Conservation (phyloP, 1,284 basidiomycete species). For the Tylopilus sp. region DNA sequence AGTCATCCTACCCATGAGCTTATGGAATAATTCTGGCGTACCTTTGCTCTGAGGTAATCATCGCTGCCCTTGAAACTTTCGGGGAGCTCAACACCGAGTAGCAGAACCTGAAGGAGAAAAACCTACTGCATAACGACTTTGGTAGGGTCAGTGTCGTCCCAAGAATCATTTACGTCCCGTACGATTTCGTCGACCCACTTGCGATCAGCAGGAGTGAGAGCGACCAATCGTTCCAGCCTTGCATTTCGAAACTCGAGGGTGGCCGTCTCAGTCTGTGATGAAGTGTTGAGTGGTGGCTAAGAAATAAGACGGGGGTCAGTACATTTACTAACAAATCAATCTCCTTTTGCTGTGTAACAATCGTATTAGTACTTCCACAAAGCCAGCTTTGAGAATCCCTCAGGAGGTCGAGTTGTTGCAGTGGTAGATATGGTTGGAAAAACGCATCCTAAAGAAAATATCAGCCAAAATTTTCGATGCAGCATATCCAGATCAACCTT, state of each 20-base stretch:
- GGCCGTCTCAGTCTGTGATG: constrained; percentile 73
- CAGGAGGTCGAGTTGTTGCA: constrained; percentile 93
- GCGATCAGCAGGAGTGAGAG: constrained; percentile 87
- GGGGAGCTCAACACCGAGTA: constrained; percentile 4
- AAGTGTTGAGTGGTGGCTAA: background rate
- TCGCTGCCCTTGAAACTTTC: constrained; percentile 87
- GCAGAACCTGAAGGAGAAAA: background rate
- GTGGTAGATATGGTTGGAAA: constrained; percentile 96
- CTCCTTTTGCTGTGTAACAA: constrained; percentile 91
- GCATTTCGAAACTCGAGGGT: constrained; percentile 83
- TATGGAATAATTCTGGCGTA: constrained; percentile 31
- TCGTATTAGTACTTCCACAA: constrained; percentile 92
- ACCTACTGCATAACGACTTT: constrained; percentile 64
- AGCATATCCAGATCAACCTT: constrained; percentile 43
- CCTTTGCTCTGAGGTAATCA: constrained; percentile 86
- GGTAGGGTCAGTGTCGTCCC: constrained; percentile 61
- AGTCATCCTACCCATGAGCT: background rate
- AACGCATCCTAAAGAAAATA: constrained; percentile 66
- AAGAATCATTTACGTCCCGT: constrained; percentile 78
- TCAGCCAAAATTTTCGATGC: background rate
- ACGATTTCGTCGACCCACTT: constrained; percentile 91
- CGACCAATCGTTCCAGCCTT: constrained; percentile 71
- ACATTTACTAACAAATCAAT: constrained; percentile 92
- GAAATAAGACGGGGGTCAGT: background rate
- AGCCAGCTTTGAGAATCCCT: constrained; percentile 81